These are phyloP conservation scores for Pseudogymnoascus sp. DNA, from an alignment of 2,329 filamentous ascomycete genomes.

Conservation along the genomic window DNA sequence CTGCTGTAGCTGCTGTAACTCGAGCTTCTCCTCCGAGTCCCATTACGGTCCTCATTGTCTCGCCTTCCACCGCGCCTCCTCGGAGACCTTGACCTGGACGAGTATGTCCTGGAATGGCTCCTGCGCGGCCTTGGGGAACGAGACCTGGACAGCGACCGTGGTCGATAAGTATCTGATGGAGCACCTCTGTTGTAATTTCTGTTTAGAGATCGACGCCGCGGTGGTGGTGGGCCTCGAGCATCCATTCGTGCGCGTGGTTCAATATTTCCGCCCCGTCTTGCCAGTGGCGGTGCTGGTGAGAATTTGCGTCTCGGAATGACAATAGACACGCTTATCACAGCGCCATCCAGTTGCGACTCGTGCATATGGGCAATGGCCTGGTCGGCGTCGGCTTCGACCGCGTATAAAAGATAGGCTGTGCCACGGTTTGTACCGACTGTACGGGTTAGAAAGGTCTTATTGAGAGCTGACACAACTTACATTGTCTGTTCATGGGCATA, in stretches of 20 bases:
- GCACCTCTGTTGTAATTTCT: slow-evolving; percentile 18
- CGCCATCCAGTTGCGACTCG: slow-evolving; percentile 61
- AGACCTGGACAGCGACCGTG: slow-evolving; percentile 32
- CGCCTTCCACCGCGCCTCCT: slow-evolving; percentile 23
- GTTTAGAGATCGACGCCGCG: slow-evolving; percentile 21
- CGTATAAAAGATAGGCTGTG: slow-evolving; percentile 85
- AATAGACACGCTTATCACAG: slow-evolving; percentile 29
- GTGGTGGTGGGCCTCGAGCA: slow-evolving; percentile 19
- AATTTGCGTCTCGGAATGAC: slow-evolving; percentile 48
- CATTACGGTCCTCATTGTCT: slow-evolving; percentile 23
- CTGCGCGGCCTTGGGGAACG: slow-evolving; percentile 32
- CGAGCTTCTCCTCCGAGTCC: slow-evolving; percentile 44
- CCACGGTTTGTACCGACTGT: slow-evolving; percentile 82
- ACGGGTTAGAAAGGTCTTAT: slow-evolving; percentile 17
- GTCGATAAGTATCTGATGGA: slow-evolving; percentile 27
- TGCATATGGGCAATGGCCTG: slow-evolving; percentile 94
- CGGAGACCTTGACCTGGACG: slow-evolving; percentile 31
- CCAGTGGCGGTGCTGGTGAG: slow-evolving; percentile 67
- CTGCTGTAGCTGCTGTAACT: slow-evolving; percentile 57
- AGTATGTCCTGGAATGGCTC: slow-evolving; percentile 32
- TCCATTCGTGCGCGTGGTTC: slow-evolving; percentile 37
- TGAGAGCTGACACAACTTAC: slow-evolving; percentile 42
- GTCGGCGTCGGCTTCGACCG: slow-evolving; percentile 70
- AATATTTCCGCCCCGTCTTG: slow-evolving; percentile 54
- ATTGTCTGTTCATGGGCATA: slow-evolving; percentile 79